These are phyloP conservation scores for Cryptococcus sp. DNA, from an alignment of 1,284 basidiomycete species.

Conservation along the genomic window DNA sequence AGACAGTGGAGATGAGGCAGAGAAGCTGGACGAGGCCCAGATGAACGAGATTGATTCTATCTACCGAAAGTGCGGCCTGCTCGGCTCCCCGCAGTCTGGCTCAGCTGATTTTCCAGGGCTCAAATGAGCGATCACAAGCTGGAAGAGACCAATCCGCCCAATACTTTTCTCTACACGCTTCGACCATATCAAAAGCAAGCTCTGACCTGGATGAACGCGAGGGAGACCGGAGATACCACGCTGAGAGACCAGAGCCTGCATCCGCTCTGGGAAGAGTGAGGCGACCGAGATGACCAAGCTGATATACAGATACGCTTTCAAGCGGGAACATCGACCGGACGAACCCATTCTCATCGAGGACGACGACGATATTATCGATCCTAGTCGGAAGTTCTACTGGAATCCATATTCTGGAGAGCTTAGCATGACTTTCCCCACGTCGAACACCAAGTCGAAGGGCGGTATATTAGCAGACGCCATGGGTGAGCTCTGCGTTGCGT, in stretches of 20 bases:
- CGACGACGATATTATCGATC: conserved; percentile 39
- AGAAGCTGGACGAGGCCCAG: conserved; percentile 70
- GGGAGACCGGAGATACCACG: conserved; percentile 67
- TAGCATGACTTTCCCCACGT: conserved; percentile 76
- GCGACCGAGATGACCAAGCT: conserved; percentile 9
- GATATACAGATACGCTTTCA: conserved; percentile 40
- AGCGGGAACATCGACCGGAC: conserved; percentile 30
- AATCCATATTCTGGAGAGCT: conserved; percentile 94
- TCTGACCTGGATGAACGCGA: conserved; percentile 84
- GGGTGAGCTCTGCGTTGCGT: conserved; percentile 24
- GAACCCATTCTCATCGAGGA: conserved; percentile 45
- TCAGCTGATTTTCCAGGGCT: conserved; percentile 55
- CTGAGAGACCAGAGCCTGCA: conserved; percentile 76
- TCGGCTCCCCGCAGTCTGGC: not conserved
- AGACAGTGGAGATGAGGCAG: conserved; percentile 54
- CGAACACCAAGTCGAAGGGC: conserved; percentile 71
- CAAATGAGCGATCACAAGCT: conserved; percentile 72
- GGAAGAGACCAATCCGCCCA: conserved; percentile 73
- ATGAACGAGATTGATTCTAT: conserved; percentile 59
- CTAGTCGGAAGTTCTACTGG: conserved; percentile 60
- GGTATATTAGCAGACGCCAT: conserved; percentile 48
- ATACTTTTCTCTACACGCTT: conserved; percentile 71
- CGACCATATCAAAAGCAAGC: conserved; percentile 94
- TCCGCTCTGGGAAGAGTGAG: conserved; percentile 90
- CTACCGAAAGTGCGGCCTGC: conserved; percentile 62